Conservation (phyloP, 2,329 filamentous ascomycete species). For the Cordyceps cateniannulata region DNA sequence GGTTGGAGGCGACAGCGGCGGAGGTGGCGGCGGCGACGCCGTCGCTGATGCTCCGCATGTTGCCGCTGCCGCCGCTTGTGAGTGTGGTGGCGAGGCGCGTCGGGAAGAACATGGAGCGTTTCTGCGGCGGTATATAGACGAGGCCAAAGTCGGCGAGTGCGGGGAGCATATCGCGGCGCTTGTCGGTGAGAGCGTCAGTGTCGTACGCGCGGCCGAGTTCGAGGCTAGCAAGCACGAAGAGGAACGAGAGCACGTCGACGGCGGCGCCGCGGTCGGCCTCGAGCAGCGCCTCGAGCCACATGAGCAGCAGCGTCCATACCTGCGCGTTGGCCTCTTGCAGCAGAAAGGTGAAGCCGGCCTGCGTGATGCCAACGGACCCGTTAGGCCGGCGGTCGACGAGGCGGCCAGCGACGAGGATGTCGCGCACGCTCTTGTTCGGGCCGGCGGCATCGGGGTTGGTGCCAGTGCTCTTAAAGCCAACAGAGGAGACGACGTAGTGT, state of each 20-base stretch:
- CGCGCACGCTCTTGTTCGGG: constrained; percentile 74
- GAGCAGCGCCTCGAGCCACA: constrained; percentile 77
- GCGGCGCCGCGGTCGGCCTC: constrained; percentile 53
- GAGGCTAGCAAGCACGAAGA: constrained; percentile 90
- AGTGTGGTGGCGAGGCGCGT: constrained; percentile 91
- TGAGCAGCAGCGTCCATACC: constrained; percentile 89
- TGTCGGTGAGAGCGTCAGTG: constrained; percentile 72
- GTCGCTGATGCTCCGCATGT: constrained; percentile 62
- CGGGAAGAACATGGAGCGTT: constrained; percentile 67
- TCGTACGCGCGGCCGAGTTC: constrained; percentile 90
- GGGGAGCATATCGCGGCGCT: constrained; percentile 82
- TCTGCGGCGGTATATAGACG: constrained; percentile 62
- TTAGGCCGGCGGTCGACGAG: constrained; percentile 64
- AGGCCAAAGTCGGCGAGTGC: constrained; percentile 90
- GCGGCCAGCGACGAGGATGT: constrained; percentile 71
- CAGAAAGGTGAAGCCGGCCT: constrained; percentile 89
- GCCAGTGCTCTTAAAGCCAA: constrained; percentile 39
- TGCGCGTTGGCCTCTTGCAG: constrained; percentile 94
- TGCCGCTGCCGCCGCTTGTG: constrained; percentile 69
- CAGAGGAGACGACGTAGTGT: constrained; percentile 85
- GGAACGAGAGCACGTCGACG: constrained; percentile 90
- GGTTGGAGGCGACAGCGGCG: constrained; percentile 29
- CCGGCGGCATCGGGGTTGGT: constrained; percentile 30
- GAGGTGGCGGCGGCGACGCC: constrained; percentile 60
- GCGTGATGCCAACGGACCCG: constrained; percentile 73